Conservation (phyloP, 495 filamentous ascomycete genomes). For the Cryomyces minteri region DNA sequence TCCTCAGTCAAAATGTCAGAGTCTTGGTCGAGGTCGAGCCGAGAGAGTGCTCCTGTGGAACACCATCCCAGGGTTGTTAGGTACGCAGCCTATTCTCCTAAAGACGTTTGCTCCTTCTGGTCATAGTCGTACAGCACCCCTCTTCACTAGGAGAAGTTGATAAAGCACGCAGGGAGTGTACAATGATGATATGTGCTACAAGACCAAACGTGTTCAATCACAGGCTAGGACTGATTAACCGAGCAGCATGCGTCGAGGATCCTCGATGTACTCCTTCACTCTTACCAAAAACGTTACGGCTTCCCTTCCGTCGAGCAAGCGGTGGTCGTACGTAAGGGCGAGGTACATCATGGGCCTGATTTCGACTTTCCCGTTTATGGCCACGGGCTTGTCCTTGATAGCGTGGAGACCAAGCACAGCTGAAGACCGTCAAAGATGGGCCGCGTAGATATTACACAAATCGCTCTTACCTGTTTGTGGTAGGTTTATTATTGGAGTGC, state of each 20-base stretch:
- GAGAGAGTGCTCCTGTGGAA: no score
- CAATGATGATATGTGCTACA: no score
- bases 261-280: conserved; percentile 95
- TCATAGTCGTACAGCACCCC: no score
- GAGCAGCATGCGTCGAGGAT: conserved; percentile 81
- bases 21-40: no score
- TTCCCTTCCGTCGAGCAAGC: conserved; percentile 86
- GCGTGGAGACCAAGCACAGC: conserved; percentile 95
- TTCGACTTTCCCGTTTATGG: conserved; percentile 78
- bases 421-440: conserved; percentile 12
- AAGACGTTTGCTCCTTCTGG: no score
- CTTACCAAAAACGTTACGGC: conserved; percentile 95
- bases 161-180: no score
- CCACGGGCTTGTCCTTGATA: conserved; percentile 88
- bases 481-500: conserved; percentile 97
- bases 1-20: no score
- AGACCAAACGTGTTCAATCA: no score
- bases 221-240: conserved; percentile 11
- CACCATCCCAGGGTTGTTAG: no score
- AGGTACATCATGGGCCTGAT: conserved; percentile 98
- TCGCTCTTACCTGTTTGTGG: conserved; percentile 54
- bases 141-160: no score
- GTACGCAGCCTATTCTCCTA: no score
- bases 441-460: neutral
- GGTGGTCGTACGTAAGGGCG: conserved; percentile 92